Evolutionary conservation across 2,329 filamentous ascomycete genomes (phyloP).

Genomic region (Coniochaeta prunicola): DNA sequence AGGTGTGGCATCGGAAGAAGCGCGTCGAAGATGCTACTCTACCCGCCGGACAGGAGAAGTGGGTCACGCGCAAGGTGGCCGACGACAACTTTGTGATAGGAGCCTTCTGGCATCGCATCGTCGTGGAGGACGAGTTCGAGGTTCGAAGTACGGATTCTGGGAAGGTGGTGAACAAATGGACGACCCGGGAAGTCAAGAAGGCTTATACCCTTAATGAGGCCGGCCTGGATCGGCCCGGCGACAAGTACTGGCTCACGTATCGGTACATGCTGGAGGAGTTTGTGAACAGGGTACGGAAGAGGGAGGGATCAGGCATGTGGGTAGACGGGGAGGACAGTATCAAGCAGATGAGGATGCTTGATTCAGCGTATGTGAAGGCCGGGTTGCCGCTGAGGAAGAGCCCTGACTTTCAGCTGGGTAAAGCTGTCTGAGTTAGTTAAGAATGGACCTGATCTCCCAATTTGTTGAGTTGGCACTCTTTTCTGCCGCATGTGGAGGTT

Average conservation of each 20-base stretch:
- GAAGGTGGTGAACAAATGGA: constrained; percentile 14
- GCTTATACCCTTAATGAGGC: constrained; percentile 27
- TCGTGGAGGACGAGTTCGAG: constrained; percentile 25
- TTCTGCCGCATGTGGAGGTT: background rate
- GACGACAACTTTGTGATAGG: constrained; percentile 19
- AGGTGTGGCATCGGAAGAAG: constrained; percentile 4
- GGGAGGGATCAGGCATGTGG: constrained; percentile 28
- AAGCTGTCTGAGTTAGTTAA: background rate
- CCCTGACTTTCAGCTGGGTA: background rate
- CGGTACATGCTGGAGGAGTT: constrained; percentile 41
- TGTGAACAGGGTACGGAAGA: constrained; percentile 33
- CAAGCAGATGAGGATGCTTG: constrained; percentile 36
- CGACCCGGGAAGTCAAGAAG: constrained; percentile 17
- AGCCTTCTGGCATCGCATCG: constrained; percentile 25
- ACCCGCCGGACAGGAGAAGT: constrained; percentile 13
- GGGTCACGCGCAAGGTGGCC: constrained; percentile 18
- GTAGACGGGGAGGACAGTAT: constrained; percentile 33
- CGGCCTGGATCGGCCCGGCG: constrained; percentile 19
- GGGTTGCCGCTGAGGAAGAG: constrained; percentile 8
- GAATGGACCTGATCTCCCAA: background rate
- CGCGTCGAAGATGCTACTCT: background rate
- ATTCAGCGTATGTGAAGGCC: constrained; percentile 35
- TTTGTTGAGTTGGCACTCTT: background rate
- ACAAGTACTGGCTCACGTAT: constrained; percentile 35
- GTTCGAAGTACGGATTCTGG: constrained; percentile 16